Conservation (phyloP, 306 rosid species). For the Malus sieversii region DNA sequence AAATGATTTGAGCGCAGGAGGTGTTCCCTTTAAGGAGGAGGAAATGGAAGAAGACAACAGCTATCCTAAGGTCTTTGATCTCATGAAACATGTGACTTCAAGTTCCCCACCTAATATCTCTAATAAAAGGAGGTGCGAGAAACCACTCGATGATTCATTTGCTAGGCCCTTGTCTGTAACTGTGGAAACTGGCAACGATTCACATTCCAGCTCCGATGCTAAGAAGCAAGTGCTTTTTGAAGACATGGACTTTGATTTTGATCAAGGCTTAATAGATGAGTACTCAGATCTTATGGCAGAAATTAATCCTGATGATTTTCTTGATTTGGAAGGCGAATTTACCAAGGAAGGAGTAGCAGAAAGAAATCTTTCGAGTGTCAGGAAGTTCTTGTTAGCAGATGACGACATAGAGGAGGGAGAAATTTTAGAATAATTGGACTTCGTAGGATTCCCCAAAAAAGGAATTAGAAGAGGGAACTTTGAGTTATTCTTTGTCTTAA, state of each 20-base stretch:
- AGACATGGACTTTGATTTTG: conserved; percentile 45
- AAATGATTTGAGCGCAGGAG: conserved; percentile 29
- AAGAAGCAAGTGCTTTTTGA: conserved; percentile 26
- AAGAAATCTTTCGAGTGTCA: conserved; percentile 9
- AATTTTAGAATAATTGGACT: conserved; percentile 40
- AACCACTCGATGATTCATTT: conserved; percentile 19
- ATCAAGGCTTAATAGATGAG: conserved; percentile 47
- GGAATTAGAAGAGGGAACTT: background rate
- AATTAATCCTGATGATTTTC: conserved; percentile 51
- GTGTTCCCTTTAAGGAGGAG: conserved; percentile 64
- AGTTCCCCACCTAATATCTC: conserved; percentile 23
- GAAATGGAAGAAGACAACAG: conserved; percentile 51
- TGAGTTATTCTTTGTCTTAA: background rate
- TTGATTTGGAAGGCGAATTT: conserved; percentile 45
- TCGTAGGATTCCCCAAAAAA: background rate
- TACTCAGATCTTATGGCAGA: conserved; percentile 48
- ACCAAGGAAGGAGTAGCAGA: conserved; percentile 26
- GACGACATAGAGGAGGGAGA: conserved; percentile 84
- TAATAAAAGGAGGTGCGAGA: conserved; percentile 19
- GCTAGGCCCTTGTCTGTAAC: conserved; percentile 27
- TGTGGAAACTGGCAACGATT: conserved; percentile 23
- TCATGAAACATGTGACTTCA: conserved; percentile 37
- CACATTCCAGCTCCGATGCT: conserved; percentile 14
- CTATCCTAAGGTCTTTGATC: conserved; percentile 46
- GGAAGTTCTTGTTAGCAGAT: conserved; percentile 20